A percentile compares a stretch with the other conserved stretches of the same genome.
Conservation (phyloP, 1,139 yeast species). For the Saccharomyces hybrid region DNA sequence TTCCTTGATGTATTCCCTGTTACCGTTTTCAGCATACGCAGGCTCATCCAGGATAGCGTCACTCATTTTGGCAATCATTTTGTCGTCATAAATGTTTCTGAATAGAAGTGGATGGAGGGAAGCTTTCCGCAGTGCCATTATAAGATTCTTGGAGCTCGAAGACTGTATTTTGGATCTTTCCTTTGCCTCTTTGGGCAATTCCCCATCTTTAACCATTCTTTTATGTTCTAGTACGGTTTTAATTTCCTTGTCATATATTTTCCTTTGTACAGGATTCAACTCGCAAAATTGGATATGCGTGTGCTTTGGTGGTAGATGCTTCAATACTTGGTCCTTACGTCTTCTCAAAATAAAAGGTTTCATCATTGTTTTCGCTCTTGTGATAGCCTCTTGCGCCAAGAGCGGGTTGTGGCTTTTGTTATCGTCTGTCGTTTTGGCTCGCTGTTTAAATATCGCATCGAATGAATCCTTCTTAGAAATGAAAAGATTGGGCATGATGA, state of each 20-base stretch:
- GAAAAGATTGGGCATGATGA: conserved; percentile 80
- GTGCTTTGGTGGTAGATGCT: conserved; percentile 73
- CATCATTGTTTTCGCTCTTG: conserved; percentile 95
- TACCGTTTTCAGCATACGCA: conserved; percentile 63
- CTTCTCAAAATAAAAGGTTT: conserved; percentile 92
- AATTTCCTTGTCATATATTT: conserved; percentile 55
- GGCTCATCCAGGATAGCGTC: conserved; percentile 73
- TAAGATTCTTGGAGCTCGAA: conserved; percentile 43
- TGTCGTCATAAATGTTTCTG: conserved; percentile 53
- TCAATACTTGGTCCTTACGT: conserved; percentile 82
- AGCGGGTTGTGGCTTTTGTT: conserved; percentile 62
- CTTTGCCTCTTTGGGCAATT: conserved; percentile 31
- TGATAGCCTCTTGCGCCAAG: conserved; percentile 81
- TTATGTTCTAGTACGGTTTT: conserved; percentile 45
- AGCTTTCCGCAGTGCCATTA: conserved; percentile 69
- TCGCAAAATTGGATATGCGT: conserved; percentile 60
- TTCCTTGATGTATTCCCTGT: conserved; percentile 65
- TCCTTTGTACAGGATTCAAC: conserved; percentile 48
- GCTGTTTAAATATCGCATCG: conserved; percentile 74
- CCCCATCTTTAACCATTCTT: conserved; percentile 37
- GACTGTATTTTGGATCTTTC: conserved; percentile 29
- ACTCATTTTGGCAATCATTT: conserved; percentile 56
- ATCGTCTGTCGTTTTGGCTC: conserved; percentile 56
- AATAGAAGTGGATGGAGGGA: conserved; percentile 68
- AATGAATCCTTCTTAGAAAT: conserved; percentile 76